phyloP scores from a whole-genome alignment of 2,329 filamentous ascomycete genomes.

The Diaporthe sp. region DNA sequence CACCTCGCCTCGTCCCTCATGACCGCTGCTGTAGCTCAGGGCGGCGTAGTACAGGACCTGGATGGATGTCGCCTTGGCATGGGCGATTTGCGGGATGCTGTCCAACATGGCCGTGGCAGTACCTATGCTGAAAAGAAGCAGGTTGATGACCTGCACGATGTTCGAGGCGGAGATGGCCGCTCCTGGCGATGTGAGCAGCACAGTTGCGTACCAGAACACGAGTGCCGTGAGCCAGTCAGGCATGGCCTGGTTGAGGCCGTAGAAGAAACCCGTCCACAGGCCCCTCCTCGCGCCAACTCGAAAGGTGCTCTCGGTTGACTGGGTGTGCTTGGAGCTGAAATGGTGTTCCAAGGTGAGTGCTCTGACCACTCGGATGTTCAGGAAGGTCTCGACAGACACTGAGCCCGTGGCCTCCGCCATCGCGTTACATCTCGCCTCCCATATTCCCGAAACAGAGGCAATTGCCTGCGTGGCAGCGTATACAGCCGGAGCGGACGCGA shows the following conservation, averaged over 20 bases:
- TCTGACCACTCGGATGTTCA: constrained; percentile 83
- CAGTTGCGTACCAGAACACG: constrained; percentile 86
- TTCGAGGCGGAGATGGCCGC: constrained; percentile 63
- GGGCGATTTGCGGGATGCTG: constrained; percentile 84
- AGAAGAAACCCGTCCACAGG: constrained; percentile 76
- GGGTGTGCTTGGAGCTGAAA: constrained; percentile 75
- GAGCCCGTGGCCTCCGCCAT: constrained; percentile 71
- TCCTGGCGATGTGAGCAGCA: constrained; percentile 68
- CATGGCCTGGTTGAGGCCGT: constrained; percentile 81
- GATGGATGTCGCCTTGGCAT: constrained; percentile 78
- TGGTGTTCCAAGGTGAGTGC: constrained; percentile 80
- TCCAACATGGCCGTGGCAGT: constrained; percentile 78
- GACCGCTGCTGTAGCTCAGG: constrained; percentile 67
- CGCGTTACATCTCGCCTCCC: constrained; percentile 78
- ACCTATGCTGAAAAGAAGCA: constrained; percentile 86
- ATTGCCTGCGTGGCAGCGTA: constrained; percentile 76
- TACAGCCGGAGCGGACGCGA: constrained; percentile 78
- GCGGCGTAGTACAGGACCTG: constrained; percentile 79
- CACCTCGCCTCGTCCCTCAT: constrained; percentile 66
- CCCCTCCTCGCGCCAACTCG: constrained; percentile 76
- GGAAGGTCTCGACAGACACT: constrained; percentile 81
- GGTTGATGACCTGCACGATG: constrained; percentile 81
- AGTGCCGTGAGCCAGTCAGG: constrained; percentile 81
- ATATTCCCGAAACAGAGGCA: constrained; percentile 74
- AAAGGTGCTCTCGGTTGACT: constrained; percentile 66